Conservation (phyloP, 257 asterid species). For the Solanum raphanifolium region DNA sequence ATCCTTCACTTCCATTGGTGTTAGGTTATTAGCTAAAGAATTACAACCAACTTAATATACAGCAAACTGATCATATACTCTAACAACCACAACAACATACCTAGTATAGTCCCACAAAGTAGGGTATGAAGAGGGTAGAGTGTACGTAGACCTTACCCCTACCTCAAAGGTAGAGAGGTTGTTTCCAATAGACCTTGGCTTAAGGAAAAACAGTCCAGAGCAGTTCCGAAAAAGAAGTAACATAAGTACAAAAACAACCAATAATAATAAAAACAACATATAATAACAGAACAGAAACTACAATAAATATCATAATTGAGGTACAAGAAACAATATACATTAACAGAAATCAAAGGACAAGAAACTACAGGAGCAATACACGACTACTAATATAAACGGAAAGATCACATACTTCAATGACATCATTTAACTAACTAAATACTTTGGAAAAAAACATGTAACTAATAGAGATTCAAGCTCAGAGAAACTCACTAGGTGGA, state of each 20-base stretch:
- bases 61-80: not conserved
- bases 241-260: not conserved
- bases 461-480: constrained; percentile 1
- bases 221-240: not conserved
- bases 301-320: not conserved
- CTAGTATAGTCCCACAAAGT: not conserved
- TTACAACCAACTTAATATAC: not conserved
- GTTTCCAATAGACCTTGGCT: not conserved
- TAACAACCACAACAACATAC: not conserved
- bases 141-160: not conserved
- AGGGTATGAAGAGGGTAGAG: not conserved
- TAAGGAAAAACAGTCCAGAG: not conserved
- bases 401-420: not conserved
- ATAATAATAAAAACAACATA: not conserved
- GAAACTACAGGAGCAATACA: not conserved
- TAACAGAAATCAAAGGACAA: not conserved
- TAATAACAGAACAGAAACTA: not conserved
- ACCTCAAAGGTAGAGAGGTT: not conserved
- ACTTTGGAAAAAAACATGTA: not conserved
- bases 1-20: not conserved
- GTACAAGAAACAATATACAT: not conserved
- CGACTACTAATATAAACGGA: not conserved
- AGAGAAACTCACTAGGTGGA: constrained; percentile 53
- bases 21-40: not conserved
- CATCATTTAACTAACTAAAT: not conserved